Evolutionary conservation across 768 basidiomycete species (phyloP), one percentile per base, ranked within the genome.

Genomic region (Boletus edulis): DNA sequence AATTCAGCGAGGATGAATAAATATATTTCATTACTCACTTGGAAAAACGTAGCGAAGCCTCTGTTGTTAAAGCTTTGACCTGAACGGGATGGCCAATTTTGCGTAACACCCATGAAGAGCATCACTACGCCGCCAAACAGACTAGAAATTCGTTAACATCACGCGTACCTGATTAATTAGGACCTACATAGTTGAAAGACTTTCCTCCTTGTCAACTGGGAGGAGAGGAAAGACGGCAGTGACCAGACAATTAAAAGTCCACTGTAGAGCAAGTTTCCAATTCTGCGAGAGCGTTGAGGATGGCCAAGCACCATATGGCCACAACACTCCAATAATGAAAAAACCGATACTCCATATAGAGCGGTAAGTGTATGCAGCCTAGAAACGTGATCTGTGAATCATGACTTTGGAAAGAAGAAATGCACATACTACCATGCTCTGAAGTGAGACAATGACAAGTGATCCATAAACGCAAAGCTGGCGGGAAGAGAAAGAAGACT

Each of bases 331-430:
- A 37, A 87, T 81, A 5, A 81, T 31, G 1, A 79, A 56, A 59
- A 83, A 85, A 11, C 86, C 84, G n/a, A 77, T 55, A 55, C 85
- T 84, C 91, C 89, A 93, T 14, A 91, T 76, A 3, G 75, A 76
- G 12, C 91, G 78, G 59, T 85, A 78, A 0, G 83, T 84, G 68
- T 93, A 94, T 1, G 83, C 91, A 29, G 74, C 73, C 89, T 90
- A 51, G 27, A 32, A 12, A 53, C 37, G 41, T 17, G 14, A 37
- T 29, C 32, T 24, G 41, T 64, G 39, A 58, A 34, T 20, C 20
- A 49, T 13, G 22, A 24, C 18, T 39, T 39, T 17, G 27, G 20
- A 32, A 5, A 4, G 18, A 49, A 22, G 40, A 37, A 34, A 49
- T 14, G 5, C 17, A 76, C 88, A 46, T 69, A 89, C 89, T 64